Evolutionary conservation across 208 protist species (phyloP).

Genomic region (Trypanosoma vivax): DNA sequence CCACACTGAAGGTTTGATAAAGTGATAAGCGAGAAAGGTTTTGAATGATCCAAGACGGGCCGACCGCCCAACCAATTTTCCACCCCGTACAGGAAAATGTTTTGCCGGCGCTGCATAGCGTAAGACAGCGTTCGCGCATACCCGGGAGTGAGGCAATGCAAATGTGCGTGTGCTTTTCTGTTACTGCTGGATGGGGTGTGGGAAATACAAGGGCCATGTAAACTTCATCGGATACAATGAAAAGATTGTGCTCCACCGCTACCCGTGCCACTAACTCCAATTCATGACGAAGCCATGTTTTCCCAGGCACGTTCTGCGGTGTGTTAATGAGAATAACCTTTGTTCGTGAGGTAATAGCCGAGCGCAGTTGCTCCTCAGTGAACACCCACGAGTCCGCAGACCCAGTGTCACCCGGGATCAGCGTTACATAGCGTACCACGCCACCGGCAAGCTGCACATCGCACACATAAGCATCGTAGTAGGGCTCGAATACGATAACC

Average conservation of each 20-base stretch:
- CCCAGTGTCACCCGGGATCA: constrained; percentile 33
- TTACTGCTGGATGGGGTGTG: constrained; percentile 9
- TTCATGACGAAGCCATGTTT: constrained; percentile 56
- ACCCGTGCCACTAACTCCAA: constrained; percentile 65
- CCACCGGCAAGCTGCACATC: constrained; percentile 67
- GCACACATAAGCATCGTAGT: constrained; percentile 86
- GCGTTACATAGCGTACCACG: constrained; percentile 59
- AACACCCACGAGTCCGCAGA: constrained; percentile 50
- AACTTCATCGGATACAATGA: constrained; percentile 80
- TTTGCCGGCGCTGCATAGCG: constrained; percentile 87
- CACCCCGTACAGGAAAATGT: constrained; percentile 91
- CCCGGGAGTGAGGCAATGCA: constrained; percentile 68
- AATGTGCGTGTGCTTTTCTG: constrained; percentile 25
- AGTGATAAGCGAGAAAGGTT: constrained; percentile 46
- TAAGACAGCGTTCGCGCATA: constrained; percentile 90
- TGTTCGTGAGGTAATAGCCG: constrained; percentile 63
- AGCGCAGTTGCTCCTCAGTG: constrained; percentile 43
- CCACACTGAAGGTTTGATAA: constrained; percentile 81
- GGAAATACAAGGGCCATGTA: constrained; percentile 88
- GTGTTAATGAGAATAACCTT: constrained; percentile 90
- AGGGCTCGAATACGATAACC: constrained; percentile 90
- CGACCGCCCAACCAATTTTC: constrained; percentile 88
- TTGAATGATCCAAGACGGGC: constrained; percentile 25
- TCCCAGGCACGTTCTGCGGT: constrained; percentile 90
- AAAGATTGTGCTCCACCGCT: constrained; percentile 48